Percentiles rank a stretch among this genome's conserved stretches.
Conservation (phyloP, 129 eudicot genomes). For the Saposhnikovia divaricata region DNA sequence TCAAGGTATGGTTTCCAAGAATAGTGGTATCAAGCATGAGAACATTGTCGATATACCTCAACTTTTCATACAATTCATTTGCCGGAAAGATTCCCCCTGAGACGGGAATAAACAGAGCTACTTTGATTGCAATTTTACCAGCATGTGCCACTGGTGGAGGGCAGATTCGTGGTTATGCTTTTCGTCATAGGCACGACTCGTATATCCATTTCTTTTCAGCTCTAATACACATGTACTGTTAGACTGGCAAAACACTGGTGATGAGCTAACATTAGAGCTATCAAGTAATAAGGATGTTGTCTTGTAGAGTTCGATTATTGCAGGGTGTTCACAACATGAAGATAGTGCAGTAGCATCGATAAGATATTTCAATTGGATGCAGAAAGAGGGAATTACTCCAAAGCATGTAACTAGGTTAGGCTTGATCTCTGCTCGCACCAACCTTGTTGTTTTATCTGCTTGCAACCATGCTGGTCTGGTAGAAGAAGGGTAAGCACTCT, state of each 20-base stretch:
- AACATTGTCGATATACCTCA: too few relatives aligned
- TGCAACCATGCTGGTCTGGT: slow-evolving; percentile 60
- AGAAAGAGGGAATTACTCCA: slow-evolving; percentile 32
- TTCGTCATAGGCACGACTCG: too few relatives aligned
- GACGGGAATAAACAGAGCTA: too few relatives aligned
- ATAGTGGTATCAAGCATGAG: too few relatives aligned
- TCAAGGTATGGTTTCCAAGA: too few relatives aligned
- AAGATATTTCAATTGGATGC: slow-evolving; percentile 44
- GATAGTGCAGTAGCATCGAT: slow-evolving; percentile 38
- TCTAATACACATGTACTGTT: too few relatives aligned
- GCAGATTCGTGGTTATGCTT: too few relatives aligned
- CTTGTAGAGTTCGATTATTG: slow-evolving; percentile 55
- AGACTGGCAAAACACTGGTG: slow-evolving; percentile 19
- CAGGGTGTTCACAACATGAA: slow-evolving; percentile 33
- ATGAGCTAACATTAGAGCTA: slow-evolving; percentile 24
- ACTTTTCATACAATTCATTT: too few relatives aligned
- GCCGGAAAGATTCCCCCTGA: too few relatives aligned
- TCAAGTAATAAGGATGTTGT: slow-evolving; percentile 36
- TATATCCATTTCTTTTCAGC: too few relatives aligned
- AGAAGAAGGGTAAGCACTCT: slow-evolving; percentile 41
- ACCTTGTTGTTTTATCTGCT: slow-evolving; percentile 48
- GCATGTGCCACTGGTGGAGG: too few relatives aligned
- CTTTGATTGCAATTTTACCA: too few relatives aligned
- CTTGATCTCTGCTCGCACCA: slow-evolving; percentile 43
- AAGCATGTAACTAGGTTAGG: slow-evolving; percentile 45